A percentile compares a stretch with the other conserved stretches of the same genome.
Conservation (phyloP, 108 stramenopile genomes). For the Nitzschia sp. region DNA sequence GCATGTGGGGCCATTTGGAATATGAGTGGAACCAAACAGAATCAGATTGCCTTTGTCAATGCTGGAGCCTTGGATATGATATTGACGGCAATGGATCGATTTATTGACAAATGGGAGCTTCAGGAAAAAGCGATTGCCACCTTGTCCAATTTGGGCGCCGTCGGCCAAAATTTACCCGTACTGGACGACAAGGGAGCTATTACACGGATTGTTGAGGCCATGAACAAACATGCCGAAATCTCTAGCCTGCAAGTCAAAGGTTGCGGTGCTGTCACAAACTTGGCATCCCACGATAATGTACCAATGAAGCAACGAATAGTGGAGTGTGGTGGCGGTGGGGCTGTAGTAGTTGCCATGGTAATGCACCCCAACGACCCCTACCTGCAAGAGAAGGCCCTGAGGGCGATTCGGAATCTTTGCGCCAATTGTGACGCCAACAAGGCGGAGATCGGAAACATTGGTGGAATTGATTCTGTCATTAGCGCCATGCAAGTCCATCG, state of each 20-base stretch:
- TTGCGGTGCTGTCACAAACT: conserved; percentile 54
- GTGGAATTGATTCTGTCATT: conserved; percentile 68
- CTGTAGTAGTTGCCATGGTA: conserved; percentile 70
- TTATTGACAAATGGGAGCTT: conserved; percentile 46
- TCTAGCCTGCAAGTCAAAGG: conserved; percentile 61
- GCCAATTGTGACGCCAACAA: conserved; percentile 70
- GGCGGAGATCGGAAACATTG: conserved; percentile 53
- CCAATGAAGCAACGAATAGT: conserved; percentile 43
- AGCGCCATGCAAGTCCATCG: conserved; percentile 74
- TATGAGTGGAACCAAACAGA: conserved; percentile 39
- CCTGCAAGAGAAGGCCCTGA: conserved; percentile 56
- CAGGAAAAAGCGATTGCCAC: conserved; percentile 64
- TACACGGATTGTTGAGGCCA: conserved; percentile 47
- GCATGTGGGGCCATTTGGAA: conserved; percentile 68
- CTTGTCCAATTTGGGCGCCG: conserved; percentile 64
- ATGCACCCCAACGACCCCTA: conserved; percentile 63
- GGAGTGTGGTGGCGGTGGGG: conserved; percentile 57
- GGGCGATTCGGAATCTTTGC: conserved; percentile 64
- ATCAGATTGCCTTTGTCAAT: conserved; percentile 53
- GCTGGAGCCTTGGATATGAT: conserved; percentile 51
- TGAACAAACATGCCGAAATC: conserved; percentile 58
- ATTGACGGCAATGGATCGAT: conserved; percentile 48
- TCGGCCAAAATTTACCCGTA: conserved; percentile 26
- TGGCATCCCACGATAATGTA: conserved; percentile 51
- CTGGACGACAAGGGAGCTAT: conserved; percentile 40